These are phyloP conservation scores for Pichia sp. DNA, from an alignment of 1,139 yeast genomes.

Conservation along the genomic window DNA sequence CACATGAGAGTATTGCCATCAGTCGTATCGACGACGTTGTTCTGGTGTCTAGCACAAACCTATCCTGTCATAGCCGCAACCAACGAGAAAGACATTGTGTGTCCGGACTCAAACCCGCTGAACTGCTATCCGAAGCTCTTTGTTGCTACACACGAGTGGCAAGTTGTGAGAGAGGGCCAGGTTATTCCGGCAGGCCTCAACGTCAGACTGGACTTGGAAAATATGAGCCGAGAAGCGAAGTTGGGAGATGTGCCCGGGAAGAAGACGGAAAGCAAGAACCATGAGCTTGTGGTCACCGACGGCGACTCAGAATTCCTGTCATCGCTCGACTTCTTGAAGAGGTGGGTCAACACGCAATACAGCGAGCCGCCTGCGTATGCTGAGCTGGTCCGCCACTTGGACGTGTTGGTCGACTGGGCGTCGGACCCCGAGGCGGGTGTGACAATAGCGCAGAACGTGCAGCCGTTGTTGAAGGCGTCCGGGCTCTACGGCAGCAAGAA, in stretches of 20 bases:
- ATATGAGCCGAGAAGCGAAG: constrained; percentile 66
- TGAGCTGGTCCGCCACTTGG: constrained; percentile 35
- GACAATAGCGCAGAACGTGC: constrained; percentile 32
- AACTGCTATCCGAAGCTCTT: constrained; percentile 65
- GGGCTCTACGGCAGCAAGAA: constrained; percentile 22
- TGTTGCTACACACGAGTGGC: constrained; percentile 64
- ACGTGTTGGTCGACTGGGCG: constrained; percentile 51
- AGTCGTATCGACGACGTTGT: neutral
- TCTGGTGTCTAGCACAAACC: constrained; percentile 15
- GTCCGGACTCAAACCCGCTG: constrained; percentile 42
- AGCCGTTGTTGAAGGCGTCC: constrained; percentile 23
- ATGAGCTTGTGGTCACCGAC: constrained; percentile 14
- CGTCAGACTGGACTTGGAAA: constrained; percentile 64
- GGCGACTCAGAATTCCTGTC: constrained; percentile 8
- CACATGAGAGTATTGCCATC: neutral
- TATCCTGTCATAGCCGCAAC: constrained; percentile 10
- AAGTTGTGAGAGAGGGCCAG: constrained; percentile 61
- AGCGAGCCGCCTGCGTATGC: neutral
- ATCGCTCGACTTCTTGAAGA: constrained; percentile 9
- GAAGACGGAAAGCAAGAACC: constrained; percentile 5
- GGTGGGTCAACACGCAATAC: neutral
- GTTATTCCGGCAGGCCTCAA: constrained; percentile 76
- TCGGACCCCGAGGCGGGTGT: constrained; percentile 66
- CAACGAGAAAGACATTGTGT: constrained; percentile 34
- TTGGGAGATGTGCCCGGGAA: constrained; percentile 28